A percentile compares a stretch with the other conserved stretches of the same genome.
phyloP scores from a whole-genome alignment of 2,329 filamentous ascomycete species.

The Scedosporium aurantiacum region DNA sequence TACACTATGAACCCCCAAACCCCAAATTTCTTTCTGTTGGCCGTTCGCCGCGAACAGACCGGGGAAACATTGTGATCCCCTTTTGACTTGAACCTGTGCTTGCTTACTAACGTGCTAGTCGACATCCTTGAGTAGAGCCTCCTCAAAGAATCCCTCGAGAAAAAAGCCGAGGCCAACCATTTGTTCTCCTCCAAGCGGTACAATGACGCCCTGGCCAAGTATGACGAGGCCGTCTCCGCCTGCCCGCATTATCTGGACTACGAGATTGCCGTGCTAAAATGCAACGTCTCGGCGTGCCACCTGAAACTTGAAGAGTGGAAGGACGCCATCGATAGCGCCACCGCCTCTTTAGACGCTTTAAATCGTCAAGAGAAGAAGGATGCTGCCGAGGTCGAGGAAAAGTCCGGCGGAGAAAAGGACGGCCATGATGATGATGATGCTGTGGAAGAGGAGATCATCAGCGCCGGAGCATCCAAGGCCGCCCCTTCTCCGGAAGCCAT shows the following conservation, averaged over 20 bases:
- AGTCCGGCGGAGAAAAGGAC: conserved; percentile 27
- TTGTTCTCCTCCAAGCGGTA: conserved; percentile 66
- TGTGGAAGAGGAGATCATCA: conserved; percentile 48
- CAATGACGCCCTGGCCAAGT: conserved; percentile 67
- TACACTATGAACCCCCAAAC: background rate
- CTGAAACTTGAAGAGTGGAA: conserved; percentile 81
- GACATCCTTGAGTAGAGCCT: conserved; percentile 42
- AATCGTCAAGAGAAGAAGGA: conserved; percentile 40
- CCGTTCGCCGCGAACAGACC: background rate
- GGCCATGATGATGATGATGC: conserved; percentile 30
- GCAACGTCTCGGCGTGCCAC: conserved; percentile 83
- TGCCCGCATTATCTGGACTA: conserved; percentile 81
- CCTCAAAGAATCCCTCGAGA: conserved; percentile 56
- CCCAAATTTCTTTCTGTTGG: background rate
- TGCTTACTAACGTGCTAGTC: background rate
- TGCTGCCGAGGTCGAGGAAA: conserved; percentile 28
- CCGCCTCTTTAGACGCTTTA: conserved; percentile 61
- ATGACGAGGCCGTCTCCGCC: conserved; percentile 66
- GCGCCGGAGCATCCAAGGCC: conserved; percentile 38
- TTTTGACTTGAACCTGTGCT: background rate
- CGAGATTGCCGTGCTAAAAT: conserved; percentile 75
- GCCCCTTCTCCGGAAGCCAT: conserved; percentile 9
- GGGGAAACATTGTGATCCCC: background rate
- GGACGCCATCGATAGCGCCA: conserved; percentile 64
- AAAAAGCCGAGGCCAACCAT: conserved; percentile 67